A percentile compares a stretch with the other conserved stretches of the same genome.
Evolutionary conservation across 169 alveolate genomes (phyloP).

Genomic region (Sarcocystis neurona): DNA sequence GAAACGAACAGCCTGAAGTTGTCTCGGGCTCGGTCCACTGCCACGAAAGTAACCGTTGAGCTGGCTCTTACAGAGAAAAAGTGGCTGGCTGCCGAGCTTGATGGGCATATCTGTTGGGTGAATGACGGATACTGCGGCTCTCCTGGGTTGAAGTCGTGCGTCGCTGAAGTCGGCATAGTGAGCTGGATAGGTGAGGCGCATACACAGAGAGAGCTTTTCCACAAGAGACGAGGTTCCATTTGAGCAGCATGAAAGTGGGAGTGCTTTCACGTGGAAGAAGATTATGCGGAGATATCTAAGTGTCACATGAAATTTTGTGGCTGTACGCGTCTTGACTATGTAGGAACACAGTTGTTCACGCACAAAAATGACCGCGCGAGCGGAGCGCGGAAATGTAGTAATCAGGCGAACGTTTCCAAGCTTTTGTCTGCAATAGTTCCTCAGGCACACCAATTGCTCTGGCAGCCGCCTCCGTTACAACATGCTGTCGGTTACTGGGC

Average conservation of each 20-base stretch:
- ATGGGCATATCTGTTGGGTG: slow-evolving; percentile 9
- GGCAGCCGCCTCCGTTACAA: too few species aligned
- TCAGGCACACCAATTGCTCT: too few species aligned
- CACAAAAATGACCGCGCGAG: too few species aligned
- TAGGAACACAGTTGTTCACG: background rate
- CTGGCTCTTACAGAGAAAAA: background rate
- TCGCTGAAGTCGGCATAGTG: background rate
- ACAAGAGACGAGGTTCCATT: background rate
- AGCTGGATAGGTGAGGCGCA: slow-evolving; percentile 17
- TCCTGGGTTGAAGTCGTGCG: background rate
- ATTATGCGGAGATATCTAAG: background rate
- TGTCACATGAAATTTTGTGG: background rate
- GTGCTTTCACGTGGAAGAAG: background rate
- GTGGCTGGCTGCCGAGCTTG: slow-evolving; percentile 9
- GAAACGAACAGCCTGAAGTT: background rate
- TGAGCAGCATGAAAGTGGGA: background rate
- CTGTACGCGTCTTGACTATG: background rate
- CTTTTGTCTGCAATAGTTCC: too few species aligned
- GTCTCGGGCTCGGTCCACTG: background rate
- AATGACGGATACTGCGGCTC: background rate
- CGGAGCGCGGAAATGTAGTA: too few species aligned
- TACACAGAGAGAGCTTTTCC: background rate
- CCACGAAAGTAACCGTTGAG: background rate
- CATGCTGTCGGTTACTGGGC: background rate
- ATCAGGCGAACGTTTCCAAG: too few species aligned